phyloP scores from a whole-genome alignment of 1,284 basidiomycete species.

The Tremellales sp. region DNA sequence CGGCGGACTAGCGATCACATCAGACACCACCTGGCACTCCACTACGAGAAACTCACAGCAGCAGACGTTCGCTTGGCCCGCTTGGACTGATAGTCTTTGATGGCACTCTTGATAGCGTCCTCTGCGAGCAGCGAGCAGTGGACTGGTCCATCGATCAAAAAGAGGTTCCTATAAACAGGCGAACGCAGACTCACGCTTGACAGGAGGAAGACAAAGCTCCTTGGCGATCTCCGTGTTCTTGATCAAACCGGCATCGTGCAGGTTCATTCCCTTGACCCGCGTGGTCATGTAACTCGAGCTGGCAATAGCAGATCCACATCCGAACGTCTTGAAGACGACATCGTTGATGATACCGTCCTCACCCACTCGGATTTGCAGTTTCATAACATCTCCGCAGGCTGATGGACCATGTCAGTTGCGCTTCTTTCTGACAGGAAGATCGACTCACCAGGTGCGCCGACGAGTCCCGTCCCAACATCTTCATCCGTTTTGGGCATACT shows the following conservation, averaged over 20 bases:
- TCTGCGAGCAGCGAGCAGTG: constrained; percentile 84
- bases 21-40: no score
- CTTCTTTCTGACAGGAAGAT: constrained; percentile 1
- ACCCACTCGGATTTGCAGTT: constrained; percentile 96
- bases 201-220: constrained; percentile 90
- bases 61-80: constrained; percentile 52
- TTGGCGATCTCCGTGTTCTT: constrained; percentile 99
- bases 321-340: constrained; percentile 99
- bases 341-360: constrained; percentile 88
- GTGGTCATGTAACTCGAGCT: constrained; percentile 97
- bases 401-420: constrained; percentile 3
- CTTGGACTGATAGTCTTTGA: constrained; percentile 85
- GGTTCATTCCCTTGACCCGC: constrained; percentile 87
- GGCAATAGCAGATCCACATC: constrained; percentile 85
- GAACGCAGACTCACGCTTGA: constrained; percentile 83
- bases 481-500: constrained; percentile 86
- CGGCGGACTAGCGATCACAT: no score
- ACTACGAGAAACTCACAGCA: no score
- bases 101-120: constrained; percentile 91
- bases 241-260: constrained; percentile 92
- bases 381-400: constrained; percentile 74
- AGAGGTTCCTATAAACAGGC: background rate
- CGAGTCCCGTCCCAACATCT: constrained; percentile 94
- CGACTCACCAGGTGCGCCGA: constrained; percentile 84
- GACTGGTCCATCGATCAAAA: constrained; percentile 31